A percentile compares a stretch with the other conserved stretches of the same genome.
Evolutionary conservation across 192 early-diverging fungal genomes (phyloP).

Genomic region (Coemansia sp.): DNA sequence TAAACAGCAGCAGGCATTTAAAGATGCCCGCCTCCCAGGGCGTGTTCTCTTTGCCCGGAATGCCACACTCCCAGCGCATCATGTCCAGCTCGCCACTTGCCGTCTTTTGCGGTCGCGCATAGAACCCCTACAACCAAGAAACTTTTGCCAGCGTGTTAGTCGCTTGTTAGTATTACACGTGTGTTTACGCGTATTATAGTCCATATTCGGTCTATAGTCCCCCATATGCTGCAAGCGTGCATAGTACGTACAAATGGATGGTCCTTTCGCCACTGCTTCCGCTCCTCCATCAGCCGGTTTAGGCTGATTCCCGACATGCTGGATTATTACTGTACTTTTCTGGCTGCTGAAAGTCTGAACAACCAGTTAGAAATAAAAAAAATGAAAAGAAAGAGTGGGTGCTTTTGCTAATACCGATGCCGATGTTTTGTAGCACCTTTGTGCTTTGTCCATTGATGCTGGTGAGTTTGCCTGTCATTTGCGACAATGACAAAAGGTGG

Average conservation of each 20-base stretch:
- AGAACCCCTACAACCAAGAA: conserved; percentile 71
- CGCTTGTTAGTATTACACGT: too few relatives aligned
- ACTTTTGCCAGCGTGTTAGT: not conserved
- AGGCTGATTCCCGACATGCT: conserved; percentile 70
- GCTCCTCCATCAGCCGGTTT: conserved; percentile 84
- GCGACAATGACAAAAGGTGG: not conserved
- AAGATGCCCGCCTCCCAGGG: conserved; percentile 90
- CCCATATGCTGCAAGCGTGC: not conserved
- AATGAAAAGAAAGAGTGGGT: too few relatives aligned
- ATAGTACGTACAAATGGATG: conserved; percentile 61
- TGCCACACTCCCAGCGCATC: conserved; percentile 80
- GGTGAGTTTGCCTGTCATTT: not conserved
- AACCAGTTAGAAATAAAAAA: too few relatives aligned
- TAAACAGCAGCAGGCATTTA: conserved; percentile 80
- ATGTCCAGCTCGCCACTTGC: conserved; percentile 77
- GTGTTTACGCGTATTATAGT: too few relatives aligned
- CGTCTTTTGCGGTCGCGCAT: conserved; percentile 84
- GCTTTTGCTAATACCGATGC: too few relatives aligned
- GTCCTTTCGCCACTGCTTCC: conserved; percentile 98
- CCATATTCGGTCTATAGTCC: too few relatives aligned
- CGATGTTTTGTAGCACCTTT: too few relatives aligned
- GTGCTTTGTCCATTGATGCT: too few relatives aligned
- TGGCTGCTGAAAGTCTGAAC: too few relatives aligned
- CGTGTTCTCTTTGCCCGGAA: conserved; percentile 68
- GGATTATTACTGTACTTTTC: not conserved